phyloP scores from a whole-genome alignment of 192 early-diverging fungal genomes.

The Entrophospora sp. region DNA sequence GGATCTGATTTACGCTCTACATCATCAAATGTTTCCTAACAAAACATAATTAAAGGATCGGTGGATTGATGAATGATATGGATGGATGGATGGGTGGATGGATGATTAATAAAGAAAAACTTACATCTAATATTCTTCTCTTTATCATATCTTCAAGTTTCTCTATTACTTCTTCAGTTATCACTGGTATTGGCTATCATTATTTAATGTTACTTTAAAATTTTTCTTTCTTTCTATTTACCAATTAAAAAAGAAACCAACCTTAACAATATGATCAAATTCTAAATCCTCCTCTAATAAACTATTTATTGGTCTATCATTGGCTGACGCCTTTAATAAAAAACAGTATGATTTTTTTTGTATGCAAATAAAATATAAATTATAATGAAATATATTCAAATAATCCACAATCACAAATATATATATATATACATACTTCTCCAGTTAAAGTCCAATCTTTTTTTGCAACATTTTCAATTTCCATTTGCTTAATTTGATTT shows the following conservation, averaged over 20 bases:
- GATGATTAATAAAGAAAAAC: background rate
- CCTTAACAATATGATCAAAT: slow-evolving; percentile 79
- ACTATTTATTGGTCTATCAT: slow-evolving; percentile 83
- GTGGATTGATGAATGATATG: background rate
- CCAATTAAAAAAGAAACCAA: background rate
- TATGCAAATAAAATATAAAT: background rate
- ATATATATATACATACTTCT: slow-evolving; percentile 37
- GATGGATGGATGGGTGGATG: background rate
- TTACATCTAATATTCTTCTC: slow-evolving; percentile 75
- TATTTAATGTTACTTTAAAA: background rate
- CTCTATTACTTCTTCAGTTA: slow-evolving; percentile 82
- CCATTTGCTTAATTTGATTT: slow-evolving; percentile 71
- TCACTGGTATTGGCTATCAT: slow-evolving; percentile 73
- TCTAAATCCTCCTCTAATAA: slow-evolving; percentile 90
- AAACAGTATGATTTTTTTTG: too few relatives aligned
- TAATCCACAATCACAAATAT: background rate
- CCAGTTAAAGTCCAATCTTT: slow-evolving; percentile 90
- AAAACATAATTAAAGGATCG: background rate
- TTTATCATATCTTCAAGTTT: slow-evolving; percentile 92
- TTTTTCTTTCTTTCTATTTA: background rate
- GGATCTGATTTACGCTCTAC: slow-evolving; percentile 84
- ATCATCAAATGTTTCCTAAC: slow-evolving; percentile 73
- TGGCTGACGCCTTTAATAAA: slow-evolving; percentile 43
- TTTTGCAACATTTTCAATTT: slow-evolving; percentile 70
- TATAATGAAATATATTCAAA: background rate